Conservation (phyloP, 768 basidiomycete genomes). For the Lentinula detonsa region DNA sequence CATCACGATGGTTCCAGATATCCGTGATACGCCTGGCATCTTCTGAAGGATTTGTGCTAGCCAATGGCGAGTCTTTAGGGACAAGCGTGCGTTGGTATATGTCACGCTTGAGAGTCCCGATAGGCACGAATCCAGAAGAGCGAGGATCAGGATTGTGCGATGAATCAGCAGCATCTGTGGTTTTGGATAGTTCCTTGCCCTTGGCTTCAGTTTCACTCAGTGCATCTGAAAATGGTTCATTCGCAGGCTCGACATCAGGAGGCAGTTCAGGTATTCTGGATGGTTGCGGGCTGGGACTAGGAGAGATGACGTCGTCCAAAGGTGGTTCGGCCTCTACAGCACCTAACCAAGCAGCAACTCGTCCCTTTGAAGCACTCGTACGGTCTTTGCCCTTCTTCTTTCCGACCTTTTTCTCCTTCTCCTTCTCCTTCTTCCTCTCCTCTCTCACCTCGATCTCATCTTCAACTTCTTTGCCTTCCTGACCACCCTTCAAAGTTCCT, state of each 20-base stretch:
- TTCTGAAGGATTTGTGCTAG: constrained; percentile 20
- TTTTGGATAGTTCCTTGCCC: constrained; percentile 9
- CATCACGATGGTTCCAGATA: constrained; percentile 29
- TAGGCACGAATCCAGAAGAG: constrained; percentile 71
- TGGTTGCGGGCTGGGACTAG: constrained; percentile 17
- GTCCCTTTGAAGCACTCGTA: constrained; percentile 47
- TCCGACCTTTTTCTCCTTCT: constrained; percentile 20
- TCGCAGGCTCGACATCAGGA: background rate
- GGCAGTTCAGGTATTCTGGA: background rate
- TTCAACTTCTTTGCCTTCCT: constrained; percentile 14
- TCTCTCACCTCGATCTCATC: constrained; percentile 12
- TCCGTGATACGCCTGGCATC: constrained; percentile 33
- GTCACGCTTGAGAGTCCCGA: constrained; percentile 46
- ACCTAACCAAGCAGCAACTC: constrained; percentile 77
- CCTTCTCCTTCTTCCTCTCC: constrained; percentile 16
- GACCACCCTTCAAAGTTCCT: constrained; percentile 7
- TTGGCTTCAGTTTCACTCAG: constrained; percentile 5
- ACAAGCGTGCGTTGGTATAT: constrained; percentile 21
- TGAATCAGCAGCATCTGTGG: constrained; percentile 15
- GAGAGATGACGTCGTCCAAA: constrained; percentile 35
- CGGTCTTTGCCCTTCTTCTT: constrained; percentile 19
- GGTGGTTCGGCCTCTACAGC: constrained; percentile 56
- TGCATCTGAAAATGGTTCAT: background rate
- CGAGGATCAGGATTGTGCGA: constrained; percentile 57
- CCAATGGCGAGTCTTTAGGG: constrained; percentile 17